phyloP scores from a whole-genome alignment of 2,329 filamentous ascomycete species.

The Aspergillus fijiensis region DNA sequence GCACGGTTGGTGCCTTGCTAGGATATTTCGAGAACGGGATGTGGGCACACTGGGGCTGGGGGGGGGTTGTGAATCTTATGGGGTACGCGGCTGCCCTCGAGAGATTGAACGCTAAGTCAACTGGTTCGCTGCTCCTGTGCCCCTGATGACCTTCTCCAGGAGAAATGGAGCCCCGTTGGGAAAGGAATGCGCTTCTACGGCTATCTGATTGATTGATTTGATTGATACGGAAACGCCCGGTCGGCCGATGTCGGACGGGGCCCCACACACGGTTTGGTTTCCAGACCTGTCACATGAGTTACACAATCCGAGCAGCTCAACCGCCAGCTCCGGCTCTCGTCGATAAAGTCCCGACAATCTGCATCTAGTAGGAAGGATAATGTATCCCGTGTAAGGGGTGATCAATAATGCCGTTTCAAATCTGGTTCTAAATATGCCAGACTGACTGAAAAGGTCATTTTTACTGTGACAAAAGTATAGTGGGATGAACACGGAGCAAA shows the following conservation, averaged over 20 bases:
- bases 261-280: background rate
- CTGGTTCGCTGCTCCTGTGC: background rate
- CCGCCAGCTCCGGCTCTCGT: background rate
- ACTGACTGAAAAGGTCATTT: background rate
- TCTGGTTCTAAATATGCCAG: background rate
- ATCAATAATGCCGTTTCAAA: background rate
- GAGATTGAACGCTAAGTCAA: background rate
- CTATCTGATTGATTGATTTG: slow-evolving; percentile 12
- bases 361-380: background rate
- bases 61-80: background rate
- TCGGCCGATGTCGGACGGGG: slow-evolving; percentile 7
- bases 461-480: background rate
- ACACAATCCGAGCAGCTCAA: background rate
- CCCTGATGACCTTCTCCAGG: background rate
- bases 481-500: slow-evolving; percentile 16
- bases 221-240: slow-evolving; percentile 4
- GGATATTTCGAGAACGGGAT: background rate
- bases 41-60: background rate
- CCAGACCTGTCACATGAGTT: background rate
- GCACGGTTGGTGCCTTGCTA: background rate
- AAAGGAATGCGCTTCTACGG: background rate
- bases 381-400: background rate
- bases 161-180: background rate
- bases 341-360: background rate
- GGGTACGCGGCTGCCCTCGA: background rate